Conservation (phyloP, 2,329 filamentous ascomycete genomes). For the Alternaria postmessia region DNA sequence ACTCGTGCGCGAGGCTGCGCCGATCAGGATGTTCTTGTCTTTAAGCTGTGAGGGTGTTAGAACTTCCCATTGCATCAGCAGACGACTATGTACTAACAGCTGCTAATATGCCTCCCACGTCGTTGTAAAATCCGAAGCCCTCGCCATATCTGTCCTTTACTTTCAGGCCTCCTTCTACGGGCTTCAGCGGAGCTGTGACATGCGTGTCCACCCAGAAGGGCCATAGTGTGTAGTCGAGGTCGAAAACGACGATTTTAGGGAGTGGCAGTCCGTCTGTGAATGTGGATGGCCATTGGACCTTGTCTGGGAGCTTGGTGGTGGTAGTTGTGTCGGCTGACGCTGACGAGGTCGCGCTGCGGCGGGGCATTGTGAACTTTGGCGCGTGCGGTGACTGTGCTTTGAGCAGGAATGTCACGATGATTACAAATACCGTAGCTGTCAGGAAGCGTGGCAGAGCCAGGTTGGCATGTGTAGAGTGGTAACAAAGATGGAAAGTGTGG, state of each 20-base stretch:
- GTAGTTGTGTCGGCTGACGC: constrained; percentile 38
- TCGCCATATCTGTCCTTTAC: constrained; percentile 62
- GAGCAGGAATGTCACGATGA: not conserved
- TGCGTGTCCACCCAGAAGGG: constrained; percentile 98
- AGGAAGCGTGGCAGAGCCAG: constrained; percentile 1
- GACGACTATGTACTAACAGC: constrained; percentile 34
- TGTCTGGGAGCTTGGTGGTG: constrained; percentile 47
- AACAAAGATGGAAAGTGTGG: not conserved
- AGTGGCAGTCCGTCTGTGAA: constrained; percentile 75
- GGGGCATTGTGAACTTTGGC: constrained; percentile 37
- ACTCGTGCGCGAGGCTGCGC: constrained; percentile 80
- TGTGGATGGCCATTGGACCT: constrained; percentile 58
- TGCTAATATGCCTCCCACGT: constrained; percentile 53
- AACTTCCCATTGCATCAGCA: not conserved
- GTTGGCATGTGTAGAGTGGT: not conserved
- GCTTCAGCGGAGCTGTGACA: constrained; percentile 75
- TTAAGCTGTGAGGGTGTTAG: constrained; percentile 43
- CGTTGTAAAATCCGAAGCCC: constrained; percentile 57
- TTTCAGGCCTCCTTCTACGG: constrained; percentile 52
- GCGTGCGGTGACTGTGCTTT: not conserved
- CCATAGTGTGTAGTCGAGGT: constrained; percentile 99
- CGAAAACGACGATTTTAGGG: constrained; percentile 87
- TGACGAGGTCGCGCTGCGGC: constrained; percentile 31
- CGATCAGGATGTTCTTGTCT: constrained; percentile 65
- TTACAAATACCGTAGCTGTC: not conserved